phyloP scores from a whole-genome alignment of 2,329 filamentous ascomycete species.

The Aureobasidium sp. region DNA sequence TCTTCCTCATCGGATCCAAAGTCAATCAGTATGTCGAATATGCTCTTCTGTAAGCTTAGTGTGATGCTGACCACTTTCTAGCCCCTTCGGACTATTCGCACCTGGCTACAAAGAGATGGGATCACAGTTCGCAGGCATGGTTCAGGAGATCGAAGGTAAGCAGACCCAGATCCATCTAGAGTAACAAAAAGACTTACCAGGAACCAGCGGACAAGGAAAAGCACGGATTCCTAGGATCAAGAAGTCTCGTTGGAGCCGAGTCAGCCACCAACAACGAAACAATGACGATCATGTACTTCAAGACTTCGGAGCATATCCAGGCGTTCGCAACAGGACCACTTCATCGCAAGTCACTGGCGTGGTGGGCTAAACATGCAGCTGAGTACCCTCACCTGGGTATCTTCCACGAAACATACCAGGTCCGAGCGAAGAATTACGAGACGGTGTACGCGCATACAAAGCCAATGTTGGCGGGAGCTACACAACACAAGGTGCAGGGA shows the following conservation, averaged over 20 bases:
- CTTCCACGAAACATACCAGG: conserved; percentile 47
- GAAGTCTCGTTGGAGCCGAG: conserved; percentile 32
- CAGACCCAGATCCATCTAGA: not conserved
- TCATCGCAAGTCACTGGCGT: conserved; percentile 44
- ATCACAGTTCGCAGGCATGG: conserved; percentile 33
- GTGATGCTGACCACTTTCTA: not conserved
- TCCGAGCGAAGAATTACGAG: conserved; percentile 40
- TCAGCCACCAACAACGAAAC: conserved; percentile 32
- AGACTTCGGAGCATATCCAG: conserved; percentile 40
- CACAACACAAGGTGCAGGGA: conserved; percentile 18
- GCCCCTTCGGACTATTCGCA: conserved; percentile 40
- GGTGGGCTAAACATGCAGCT: conserved; percentile 30
- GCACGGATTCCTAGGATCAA: conserved; percentile 40
- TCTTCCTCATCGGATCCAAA: conserved; percentile 31
- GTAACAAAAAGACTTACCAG: not conserved
- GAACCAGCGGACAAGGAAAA: conserved; percentile 27
- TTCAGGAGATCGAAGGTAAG: conserved; percentile 20
- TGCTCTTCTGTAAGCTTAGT: not conserved
- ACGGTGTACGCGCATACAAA: conserved; percentile 39
- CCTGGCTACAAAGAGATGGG: conserved; percentile 36
- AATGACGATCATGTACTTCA: conserved; percentile 44
- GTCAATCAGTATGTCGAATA: conserved; percentile 22
- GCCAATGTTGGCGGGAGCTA: conserved; percentile 25
- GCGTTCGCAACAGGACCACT: conserved; percentile 41
- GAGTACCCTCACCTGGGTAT: conserved; percentile 37